Evolutionary conservation across 768 basidiomycete species (phyloP).

Genomic region (Lepiota brunneoincarnata): DNA sequence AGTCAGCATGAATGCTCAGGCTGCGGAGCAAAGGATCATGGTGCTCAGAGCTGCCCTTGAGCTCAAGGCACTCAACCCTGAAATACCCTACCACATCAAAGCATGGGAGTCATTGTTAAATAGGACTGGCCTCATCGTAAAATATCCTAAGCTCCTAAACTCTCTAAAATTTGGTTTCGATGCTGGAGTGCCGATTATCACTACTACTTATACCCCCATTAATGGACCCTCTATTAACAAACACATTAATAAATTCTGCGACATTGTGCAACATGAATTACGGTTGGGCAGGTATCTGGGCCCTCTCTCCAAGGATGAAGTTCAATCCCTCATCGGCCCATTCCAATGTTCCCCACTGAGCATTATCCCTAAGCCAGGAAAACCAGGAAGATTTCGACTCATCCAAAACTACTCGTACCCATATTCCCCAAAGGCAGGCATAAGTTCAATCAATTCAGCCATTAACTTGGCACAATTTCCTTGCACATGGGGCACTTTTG

Average conservation of each 20-base stretch:
- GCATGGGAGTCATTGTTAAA: constrained; percentile 28
- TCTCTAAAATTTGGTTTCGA: constrained; percentile 29
- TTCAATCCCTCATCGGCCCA: constrained; percentile 25
- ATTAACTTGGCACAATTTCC: constrained; percentile 34
- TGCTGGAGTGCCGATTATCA: constrained; percentile 27
- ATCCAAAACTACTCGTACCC: constrained; percentile 40
- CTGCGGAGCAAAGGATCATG: constrained; percentile 32
- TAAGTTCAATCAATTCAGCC: constrained; percentile 28
- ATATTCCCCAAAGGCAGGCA: not conserved
- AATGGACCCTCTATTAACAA: constrained; percentile 24
- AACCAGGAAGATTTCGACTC: constrained; percentile 26
- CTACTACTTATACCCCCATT: constrained; percentile 24
- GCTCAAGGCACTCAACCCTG: constrained; percentile 23
- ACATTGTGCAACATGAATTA: constrained; percentile 24
- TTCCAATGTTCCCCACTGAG: constrained; percentile 38
- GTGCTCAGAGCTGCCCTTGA: constrained; percentile 37
- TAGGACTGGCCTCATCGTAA: constrained; percentile 12
- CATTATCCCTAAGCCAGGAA: constrained; percentile 32
- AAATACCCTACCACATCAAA: constrained; percentile 27
- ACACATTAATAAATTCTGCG: constrained; percentile 10
- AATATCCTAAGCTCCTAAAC: constrained; percentile 24
- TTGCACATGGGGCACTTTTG: constrained; percentile 44
- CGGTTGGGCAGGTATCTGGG: constrained; percentile 25
- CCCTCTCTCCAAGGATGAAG: no score
- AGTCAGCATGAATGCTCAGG: constrained; percentile 39